Conservation (phyloP, 345 rosid genomes). For the Rhodamnia argentea region DNA sequence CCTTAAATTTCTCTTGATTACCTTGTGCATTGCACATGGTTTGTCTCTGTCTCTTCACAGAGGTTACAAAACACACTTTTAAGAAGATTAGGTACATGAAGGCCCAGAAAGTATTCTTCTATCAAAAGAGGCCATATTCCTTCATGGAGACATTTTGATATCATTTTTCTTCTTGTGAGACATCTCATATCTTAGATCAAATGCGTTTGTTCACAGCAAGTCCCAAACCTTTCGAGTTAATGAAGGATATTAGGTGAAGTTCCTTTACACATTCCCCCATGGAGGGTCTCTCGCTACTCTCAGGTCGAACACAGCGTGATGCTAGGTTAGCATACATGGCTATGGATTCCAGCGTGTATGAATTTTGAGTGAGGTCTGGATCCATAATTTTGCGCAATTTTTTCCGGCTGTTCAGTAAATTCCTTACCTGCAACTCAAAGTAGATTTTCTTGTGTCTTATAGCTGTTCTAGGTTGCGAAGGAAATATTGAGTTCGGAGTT, state of each 20-base stretch:
- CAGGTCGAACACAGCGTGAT: conserved; percentile 82
- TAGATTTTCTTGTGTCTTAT: not conserved
- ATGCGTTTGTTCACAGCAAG: conserved; percentile 38
- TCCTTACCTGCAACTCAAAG: conserved; percentile 57
- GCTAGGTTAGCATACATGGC: conserved; percentile 89
- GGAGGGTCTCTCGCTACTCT: conserved; percentile 77
- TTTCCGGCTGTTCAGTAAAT: conserved; percentile 67
- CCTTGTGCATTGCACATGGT: not conserved
- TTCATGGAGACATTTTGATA: not conserved
- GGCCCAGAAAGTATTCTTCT: not conserved
- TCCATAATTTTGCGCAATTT: conserved; percentile 73
- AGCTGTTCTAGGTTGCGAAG: not conserved
- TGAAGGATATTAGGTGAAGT: conserved; percentile 57
- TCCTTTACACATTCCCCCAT: conserved; percentile 81
- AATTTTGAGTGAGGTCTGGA: conserved; percentile 62
- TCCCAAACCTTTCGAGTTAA: conserved; percentile 66
- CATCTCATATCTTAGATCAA: conserved; percentile 22
- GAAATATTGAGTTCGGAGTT: not conserved
- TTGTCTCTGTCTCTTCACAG: not conserved
- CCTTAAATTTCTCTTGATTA: not conserved
- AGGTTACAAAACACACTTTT: not conserved
- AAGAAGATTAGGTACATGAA: not conserved
- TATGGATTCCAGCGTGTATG: conserved; percentile 71
- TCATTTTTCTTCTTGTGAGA: not conserved
- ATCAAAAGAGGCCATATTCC: not conserved